Conservation (phyloP, 805 yeast genomes). For the Yarrowia osloensis region DNA sequence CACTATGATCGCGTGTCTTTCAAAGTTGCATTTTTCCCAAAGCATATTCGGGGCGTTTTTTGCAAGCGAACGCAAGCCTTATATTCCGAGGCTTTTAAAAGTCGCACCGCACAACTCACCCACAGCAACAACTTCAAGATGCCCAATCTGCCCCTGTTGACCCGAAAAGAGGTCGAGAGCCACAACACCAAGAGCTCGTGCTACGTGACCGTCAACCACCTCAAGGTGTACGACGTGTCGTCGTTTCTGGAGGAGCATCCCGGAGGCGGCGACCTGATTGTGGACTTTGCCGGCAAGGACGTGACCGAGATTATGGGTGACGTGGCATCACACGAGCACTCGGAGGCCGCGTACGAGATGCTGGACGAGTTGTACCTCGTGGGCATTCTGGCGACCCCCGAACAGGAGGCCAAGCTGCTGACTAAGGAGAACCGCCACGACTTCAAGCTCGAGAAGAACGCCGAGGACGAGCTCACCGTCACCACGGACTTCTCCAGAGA, state of each 20-base stretch:
- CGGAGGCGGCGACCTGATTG: conserved; percentile 62
- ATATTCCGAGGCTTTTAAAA: neutral
- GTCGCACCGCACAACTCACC: neutral
- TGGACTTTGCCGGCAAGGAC: conserved; percentile 45
- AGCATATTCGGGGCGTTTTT: neutral
- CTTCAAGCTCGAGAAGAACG: conserved; percentile 51
- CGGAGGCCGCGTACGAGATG: conserved; percentile 84
- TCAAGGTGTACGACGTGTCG: conserved; percentile 85
- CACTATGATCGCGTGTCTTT: conserved; percentile 6
- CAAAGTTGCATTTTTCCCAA: conserved; percentile 1
- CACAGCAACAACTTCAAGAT: neutral
- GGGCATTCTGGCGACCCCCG: conserved; percentile 79
- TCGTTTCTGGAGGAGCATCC: conserved; percentile 71
- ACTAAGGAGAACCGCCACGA: conserved; percentile 56
- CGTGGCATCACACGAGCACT: conserved; percentile 69
- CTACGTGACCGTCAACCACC: conserved; percentile 65
- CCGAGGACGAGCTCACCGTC: conserved; percentile 69
- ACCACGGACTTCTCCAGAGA: conserved; percentile 79
- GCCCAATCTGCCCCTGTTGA: conserved; percentile 18
- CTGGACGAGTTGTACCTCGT: conserved; percentile 76
- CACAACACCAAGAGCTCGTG: conserved; percentile 27
- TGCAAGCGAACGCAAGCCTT: neutral
- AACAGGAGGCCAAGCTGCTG: conserved; percentile 72
- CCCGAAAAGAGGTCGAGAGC: conserved; percentile 26
- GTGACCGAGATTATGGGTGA: conserved; percentile 76